These are phyloP conservation scores for Cupressus sempervirens DNA, from an alignment of 75 land plant genomes.

Conservation along the genomic window DNA sequence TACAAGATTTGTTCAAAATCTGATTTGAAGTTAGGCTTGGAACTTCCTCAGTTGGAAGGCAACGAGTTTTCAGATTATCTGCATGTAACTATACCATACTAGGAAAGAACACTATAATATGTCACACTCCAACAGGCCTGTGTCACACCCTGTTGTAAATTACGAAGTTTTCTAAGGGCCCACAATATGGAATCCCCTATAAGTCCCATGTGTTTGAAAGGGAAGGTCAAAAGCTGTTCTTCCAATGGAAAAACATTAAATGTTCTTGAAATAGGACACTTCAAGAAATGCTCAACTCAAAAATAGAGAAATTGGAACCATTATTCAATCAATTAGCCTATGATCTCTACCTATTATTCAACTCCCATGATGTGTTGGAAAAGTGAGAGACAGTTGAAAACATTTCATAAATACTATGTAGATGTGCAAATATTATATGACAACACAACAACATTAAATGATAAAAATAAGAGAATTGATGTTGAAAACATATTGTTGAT, in stretches of 20 bases:
- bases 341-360: neutral
- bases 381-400: too few relatives aligned
- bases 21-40: neutral
- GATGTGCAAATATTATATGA: too few relatives aligned
- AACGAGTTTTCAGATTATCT: neutral
- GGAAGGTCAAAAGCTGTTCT: neutral
- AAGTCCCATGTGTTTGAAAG: neutral
- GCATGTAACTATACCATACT: neutral
- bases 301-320: neutral
- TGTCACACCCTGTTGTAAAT: neutral
- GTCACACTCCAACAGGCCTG: neutral
- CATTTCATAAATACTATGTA: too few relatives aligned
- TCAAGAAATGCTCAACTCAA: neutral
- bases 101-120: neutral
- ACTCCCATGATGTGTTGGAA: too few relatives aligned
- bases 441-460: too few relatives aligned
- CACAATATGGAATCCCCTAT: neutral
- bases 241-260: too few relatives aligned
- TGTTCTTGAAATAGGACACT: neutral
- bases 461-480: too few relatives aligned
- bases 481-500: neutral
- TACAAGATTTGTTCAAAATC: neutral
- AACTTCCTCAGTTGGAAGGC: neutral
- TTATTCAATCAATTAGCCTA: neutral
- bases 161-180: neutral